Conservation (phyloP, 2,329 filamentous ascomycete species). For the Fusarium robinianum region DNA sequence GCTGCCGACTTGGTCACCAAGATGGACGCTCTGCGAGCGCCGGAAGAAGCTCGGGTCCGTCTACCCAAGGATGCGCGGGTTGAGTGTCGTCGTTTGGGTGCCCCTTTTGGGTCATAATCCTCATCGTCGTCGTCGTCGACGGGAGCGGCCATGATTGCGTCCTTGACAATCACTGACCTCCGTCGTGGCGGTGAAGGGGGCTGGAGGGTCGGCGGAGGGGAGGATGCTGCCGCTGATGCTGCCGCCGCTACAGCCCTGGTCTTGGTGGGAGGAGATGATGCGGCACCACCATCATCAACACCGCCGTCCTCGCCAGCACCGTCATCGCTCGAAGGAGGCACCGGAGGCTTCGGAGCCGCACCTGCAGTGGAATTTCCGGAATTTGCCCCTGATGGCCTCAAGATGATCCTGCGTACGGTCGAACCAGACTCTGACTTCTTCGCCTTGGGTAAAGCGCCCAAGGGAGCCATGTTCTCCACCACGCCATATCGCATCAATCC, state of each 20-base stretch:
- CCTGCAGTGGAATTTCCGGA: conserved; percentile 35
- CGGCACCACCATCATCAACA: conserved; percentile 31
- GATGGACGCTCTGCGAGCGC: conserved; percentile 28
- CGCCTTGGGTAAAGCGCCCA: conserved; percentile 72
- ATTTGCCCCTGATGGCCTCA: conserved; percentile 46
- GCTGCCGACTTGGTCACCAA: conserved; percentile 28
- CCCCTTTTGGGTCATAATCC: conserved; percentile 50
- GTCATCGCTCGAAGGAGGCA: conserved; percentile 27
- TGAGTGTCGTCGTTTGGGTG: conserved; percentile 41
- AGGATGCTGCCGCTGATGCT: conserved; percentile 24
- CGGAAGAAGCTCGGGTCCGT: conserved; percentile 35
- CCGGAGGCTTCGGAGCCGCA: conserved; percentile 26
- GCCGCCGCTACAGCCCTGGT: conserved; percentile 21
- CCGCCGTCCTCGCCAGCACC: conserved; percentile 19
- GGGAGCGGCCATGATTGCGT: conserved; percentile 41
- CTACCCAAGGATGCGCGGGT: conserved; percentile 40
- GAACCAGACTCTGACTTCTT: conserved; percentile 43
- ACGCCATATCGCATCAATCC: conserved; percentile 76
- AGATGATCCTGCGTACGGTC: conserved; percentile 50
- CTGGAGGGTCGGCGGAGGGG: conserved; percentile 29
- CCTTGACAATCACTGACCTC: conserved; percentile 33
- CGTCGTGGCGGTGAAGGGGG: conserved; percentile 36
- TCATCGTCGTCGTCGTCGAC: conserved; percentile 47
- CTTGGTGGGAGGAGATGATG: conserved; percentile 19
- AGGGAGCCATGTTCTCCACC: conserved; percentile 79